Evolutionary conservation across 352 stramenopile species (phyloP).

Genomic region (Chloridella minuta): DNA sequence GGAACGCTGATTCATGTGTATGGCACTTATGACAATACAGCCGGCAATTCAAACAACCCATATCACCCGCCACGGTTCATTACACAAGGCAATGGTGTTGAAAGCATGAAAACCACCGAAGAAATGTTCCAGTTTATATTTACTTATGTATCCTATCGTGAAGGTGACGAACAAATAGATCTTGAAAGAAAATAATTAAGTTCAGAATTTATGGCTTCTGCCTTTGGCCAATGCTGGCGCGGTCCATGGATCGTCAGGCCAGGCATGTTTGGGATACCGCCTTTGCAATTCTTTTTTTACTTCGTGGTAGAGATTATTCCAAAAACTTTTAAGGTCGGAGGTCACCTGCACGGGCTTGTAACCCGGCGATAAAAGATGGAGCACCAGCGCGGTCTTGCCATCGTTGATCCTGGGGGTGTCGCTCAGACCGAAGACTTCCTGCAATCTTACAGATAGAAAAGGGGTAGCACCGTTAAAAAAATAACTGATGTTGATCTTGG

Average conservation of each 20-base stretch:
- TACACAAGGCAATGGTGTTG: not conserved
- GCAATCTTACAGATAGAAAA: not conserved
- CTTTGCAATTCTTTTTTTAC: slow-evolving; percentile 2
- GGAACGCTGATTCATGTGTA: not conserved
- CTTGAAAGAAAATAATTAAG: not conserved
- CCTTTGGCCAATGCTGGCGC: not conserved
- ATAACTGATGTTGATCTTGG: not conserved
- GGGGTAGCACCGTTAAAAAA: not conserved
- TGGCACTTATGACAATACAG: not conserved
- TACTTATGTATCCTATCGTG: not conserved
- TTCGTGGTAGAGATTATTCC: not conserved
- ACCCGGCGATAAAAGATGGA: not conserved
- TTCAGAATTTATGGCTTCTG: no score
- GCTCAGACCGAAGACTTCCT: not conserved
- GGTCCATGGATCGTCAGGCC: not conserved
- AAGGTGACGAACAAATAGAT: not conserved
- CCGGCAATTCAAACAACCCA: not conserved
- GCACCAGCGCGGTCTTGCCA: not conserved
- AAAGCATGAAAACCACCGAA: not conserved
- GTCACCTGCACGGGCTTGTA: not conserved
- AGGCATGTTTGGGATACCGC: not conserved
- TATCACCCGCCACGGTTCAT: not conserved
- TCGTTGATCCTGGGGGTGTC: not conserved
- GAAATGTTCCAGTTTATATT: not conserved
- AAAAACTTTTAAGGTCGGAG: not conserved